Evolutionary conservation across 1,284 basidiomycete genomes (phyloP), one percentile per base, ranked within the genome.

Genomic region (Cutaneotrichosporon cyanovorans): DNA sequence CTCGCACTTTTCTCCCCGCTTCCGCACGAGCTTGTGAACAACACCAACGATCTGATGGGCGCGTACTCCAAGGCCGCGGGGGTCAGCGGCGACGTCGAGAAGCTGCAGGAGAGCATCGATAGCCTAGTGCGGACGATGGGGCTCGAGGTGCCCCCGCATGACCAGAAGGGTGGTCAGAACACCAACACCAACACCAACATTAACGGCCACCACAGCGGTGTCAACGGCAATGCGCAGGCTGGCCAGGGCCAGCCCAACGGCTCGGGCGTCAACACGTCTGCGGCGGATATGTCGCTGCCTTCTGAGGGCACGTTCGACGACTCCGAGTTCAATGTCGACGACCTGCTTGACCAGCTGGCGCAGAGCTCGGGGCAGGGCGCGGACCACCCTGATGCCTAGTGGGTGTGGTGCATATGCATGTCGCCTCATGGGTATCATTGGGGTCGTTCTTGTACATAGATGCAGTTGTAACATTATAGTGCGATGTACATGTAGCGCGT

Each of bases 11-110:
- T 67, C 42, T 61, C 61, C 1, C 67, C 67, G 5, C 45, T 69
- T 14, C 63, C 62, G 1, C 51, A 57, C 31, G 50, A 56, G 18
- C 46, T 64, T 30, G 48, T 56, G 54, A 45, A 3, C 65, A 71
- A 61, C 34, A 51, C 55, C n/a, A 54, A 61, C 34, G 51, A 58
- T 37, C 62, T 83, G 14, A 74, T 81, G 37, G 78, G 78, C 53
- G 73, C 77, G 2, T 85, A 84, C 73, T 76, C 76, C 37, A 76
- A 77, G 40, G 75, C 85, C 0, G 63, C 77, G 21, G 82, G 81
- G 48, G 83, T 89, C 39, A 79, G 82, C 44, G 75, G 76, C 37
- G 84, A 87, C 48, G 83, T 89, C 22, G 80, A 84, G 51, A 77
- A 79, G 36, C 71, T 90, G 44, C 81, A 85, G 57, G 75, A 74